Conservation (phyloP, 768 basidiomycete genomes). For the Collybia sp. region DNA sequence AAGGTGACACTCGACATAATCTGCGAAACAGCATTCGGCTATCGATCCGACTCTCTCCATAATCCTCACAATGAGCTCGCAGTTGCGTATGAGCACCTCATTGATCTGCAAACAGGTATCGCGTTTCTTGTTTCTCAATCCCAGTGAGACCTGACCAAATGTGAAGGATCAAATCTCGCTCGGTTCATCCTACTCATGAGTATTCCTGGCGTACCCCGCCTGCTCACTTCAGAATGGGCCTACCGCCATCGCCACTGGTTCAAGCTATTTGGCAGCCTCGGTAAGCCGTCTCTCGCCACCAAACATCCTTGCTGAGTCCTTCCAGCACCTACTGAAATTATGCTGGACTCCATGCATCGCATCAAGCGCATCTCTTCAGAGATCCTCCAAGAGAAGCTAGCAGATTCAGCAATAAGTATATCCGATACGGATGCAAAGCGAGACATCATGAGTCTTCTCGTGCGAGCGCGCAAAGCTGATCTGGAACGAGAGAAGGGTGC, state of each 20-base stretch:
- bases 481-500: conserved; percentile 14
- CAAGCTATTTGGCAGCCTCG: conserved; percentile 6
- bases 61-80: conserved; percentile 33
- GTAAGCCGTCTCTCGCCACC: conserved; percentile 7
- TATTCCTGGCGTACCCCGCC: conserved; percentile 20
- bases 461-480: conserved; percentile 28
- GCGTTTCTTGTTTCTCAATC: background rate
- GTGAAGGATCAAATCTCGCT: conserved; percentile 23
- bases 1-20: conserved; percentile 39
- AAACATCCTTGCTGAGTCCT: background rate
- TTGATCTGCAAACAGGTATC: conserved; percentile 26
- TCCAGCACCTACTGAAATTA: conserved; percentile 2
- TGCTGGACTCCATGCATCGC: conserved; percentile 24
- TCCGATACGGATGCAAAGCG: conserved; percentile 26
- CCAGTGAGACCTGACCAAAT: background rate
- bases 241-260: conserved; percentile 20
- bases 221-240: conserved; percentile 21
- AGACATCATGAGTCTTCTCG: conserved; percentile 36
- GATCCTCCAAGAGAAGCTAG: conserved; percentile 27
- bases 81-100: conserved; percentile 27
- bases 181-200: conserved; percentile 20
- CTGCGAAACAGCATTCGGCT: conserved; percentile 34
- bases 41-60: conserved; percentile 28
- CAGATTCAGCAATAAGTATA: conserved; percentile 15
- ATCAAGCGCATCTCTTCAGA: conserved; percentile 26